These are phyloP conservation scores for Tubosaeta sp. DNA, from an alignment of 768 basidiomycete genomes.

Conservation along the genomic window DNA sequence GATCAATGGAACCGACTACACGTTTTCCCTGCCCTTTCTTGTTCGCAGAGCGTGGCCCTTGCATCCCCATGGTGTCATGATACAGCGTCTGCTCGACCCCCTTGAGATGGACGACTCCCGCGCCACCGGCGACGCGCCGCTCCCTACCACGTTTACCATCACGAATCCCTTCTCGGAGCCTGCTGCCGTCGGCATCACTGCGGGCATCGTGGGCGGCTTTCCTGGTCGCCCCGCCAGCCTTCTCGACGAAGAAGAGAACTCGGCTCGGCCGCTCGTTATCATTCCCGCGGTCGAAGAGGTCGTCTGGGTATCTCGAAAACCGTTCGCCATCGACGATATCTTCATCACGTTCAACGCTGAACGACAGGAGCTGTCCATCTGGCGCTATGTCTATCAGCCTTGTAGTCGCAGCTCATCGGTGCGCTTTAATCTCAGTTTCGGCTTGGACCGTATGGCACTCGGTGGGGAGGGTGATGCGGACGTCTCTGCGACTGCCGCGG, in stretches of 20 bases:
- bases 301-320: conserved; percentile 52
- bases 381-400: conserved; percentile 66
- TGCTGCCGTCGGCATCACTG: conserved; percentile 63
- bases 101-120: conserved; percentile 64
- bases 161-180: conserved; percentile 76
- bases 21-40: conserved; percentile 77
- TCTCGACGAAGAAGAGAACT: conserved; percentile 53
- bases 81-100: conserved; percentile 69
- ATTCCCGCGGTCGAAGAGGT: conserved; percentile 64
- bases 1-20: conserved; percentile 67
- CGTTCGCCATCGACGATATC: conserved; percentile 42
- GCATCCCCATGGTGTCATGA: conserved; percentile 72
- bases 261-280: conserved; percentile 46
- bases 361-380: conserved; percentile 53
- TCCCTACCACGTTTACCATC: conserved; percentile 81
- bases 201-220: conserved; percentile 50
- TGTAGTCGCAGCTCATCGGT: conserved; percentile 39
- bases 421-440: conserved; percentile 54
- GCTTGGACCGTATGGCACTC: conserved; percentile 66
- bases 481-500: conserved; percentile 36
- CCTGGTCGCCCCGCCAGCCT: conserved; percentile 34
- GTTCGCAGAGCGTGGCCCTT: conserved; percentile 77
- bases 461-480: conserved; percentile 48
- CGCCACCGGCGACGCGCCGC: conserved; percentile 56
- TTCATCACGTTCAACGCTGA: conserved; percentile 58